phyloP scores from a whole-genome alignment of 2,329 filamentous ascomycete species.

The Botrytis galanthina region DNA sequence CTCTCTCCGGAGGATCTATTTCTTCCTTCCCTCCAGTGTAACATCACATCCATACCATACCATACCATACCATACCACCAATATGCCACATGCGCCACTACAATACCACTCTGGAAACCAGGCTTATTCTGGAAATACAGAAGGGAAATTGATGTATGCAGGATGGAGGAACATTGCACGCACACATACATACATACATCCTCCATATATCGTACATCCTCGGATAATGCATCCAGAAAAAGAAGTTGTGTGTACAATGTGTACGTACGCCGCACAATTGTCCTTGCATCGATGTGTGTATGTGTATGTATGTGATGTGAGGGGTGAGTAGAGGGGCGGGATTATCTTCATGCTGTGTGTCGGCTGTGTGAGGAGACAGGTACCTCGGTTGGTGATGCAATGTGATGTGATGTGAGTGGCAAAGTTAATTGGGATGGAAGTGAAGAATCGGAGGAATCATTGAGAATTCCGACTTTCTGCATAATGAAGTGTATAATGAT shows the following conservation, averaged over 20 bases:
- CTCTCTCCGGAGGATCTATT: neutral
- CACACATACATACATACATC: neutral
- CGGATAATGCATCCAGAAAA: too few species aligned
- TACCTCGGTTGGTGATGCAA: neutral
- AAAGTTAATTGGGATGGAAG: neutral
- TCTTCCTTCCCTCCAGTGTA: neutral
- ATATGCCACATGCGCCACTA: neutral
- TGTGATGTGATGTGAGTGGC: neutral
- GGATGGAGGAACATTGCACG: neutral
- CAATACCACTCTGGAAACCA: neutral
- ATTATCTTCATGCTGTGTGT: neutral
- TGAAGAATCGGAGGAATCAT: neutral
- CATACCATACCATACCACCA: neutral
- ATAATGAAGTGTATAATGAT: slow-evolving; percentile 15
- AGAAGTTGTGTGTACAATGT: too few species aligned
- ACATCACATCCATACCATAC: neutral
- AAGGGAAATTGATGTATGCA: neutral
- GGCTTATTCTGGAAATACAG: neutral
- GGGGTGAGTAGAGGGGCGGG: neutral
- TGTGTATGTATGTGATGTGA: too few species aligned
- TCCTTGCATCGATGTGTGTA: too few species aligned
- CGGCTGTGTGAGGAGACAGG: neutral
- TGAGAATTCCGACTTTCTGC: slow-evolving; percentile 13
- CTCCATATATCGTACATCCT: too few species aligned
- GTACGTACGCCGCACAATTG: too few species aligned